Base-by-base conservation (phyloP, 345 rosid species). In the Eucalyptus erythrocorys region DNA sequence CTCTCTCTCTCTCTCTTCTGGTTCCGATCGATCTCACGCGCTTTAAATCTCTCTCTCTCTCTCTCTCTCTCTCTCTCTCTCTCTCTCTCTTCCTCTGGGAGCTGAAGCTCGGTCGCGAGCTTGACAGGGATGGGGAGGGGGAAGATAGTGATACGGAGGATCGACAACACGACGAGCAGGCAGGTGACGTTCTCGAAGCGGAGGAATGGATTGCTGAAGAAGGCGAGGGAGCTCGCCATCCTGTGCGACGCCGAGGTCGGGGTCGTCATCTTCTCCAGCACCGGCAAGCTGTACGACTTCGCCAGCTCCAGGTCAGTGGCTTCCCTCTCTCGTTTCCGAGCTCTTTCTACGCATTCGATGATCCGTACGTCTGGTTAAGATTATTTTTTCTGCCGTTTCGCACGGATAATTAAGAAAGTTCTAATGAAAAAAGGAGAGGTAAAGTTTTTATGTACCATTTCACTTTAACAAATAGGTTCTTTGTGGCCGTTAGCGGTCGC, bases 171-270 rank as follows among this genome's bases (percentile, higher is more conserved):
- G 86, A 91, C 94, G 76, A 93, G 93, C 88, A 86, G 94, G 88
- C 93, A 93, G 88, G 94, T 93, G 90, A 93, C 94, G 19, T 93
- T 93, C 89, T 93, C 94, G 84, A 93, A 93, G 91, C 88, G 94
- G 86, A 89, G 94, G 89, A 93, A 89, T 64, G 94, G 94, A 50
- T 85, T 93, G 91, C 45, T 92, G 86, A 93, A 93, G 91, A 93
- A 93, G 91, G 94, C 93, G 34, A 93, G 91, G 90, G 94, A 93
- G 91, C 92, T 93, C 16, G 91, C 93, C 82, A 93, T 93, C 90
- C 64, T 93, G 48, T 93, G 94, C 91, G 94, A 93, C 47, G 94
- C 94, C 16, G 93, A 93, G 51, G 94, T 92, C 49, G 94, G 93
- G 50, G 92, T 93, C 50, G 86, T 92, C 71, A 89, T 93, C 91